Percentiles rank a stretch among this genome's conserved stretches.
Conservation (phyloP, 192 early-diverging fungal species). For the Rhizoclosmatium globosum region DNA sequence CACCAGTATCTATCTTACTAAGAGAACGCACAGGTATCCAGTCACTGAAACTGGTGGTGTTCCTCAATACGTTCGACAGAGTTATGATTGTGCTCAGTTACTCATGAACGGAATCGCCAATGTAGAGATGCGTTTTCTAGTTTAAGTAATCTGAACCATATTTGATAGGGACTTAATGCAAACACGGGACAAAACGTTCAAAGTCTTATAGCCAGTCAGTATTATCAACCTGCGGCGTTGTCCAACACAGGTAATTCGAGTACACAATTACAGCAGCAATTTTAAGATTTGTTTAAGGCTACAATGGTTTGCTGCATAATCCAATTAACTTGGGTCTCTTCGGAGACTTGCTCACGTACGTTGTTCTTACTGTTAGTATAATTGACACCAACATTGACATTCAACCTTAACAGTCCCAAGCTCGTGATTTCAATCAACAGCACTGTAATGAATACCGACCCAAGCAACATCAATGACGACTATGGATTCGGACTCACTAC, state of each 20-base stretch:
- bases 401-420: background rate
- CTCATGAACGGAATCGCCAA: slow-evolving; percentile 23
- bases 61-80: slow-evolving; percentile 15
- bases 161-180: background rate
- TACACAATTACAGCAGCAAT: background rate
- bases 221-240: slow-evolving; percentile 15
- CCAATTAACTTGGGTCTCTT: slow-evolving; percentile 20
- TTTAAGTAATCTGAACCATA: background rate
- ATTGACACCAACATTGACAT: background rate
- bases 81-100: slow-evolving; percentile 29
- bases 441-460: slow-evolving; percentile 10
- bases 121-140: slow-evolving; percentile 13
- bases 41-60: slow-evolving; percentile 10
- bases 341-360: slow-evolving; percentile 14
- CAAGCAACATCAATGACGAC: background rate
- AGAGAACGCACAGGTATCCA: background rate
- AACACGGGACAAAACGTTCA: slow-evolving; percentile 8
- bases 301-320: slow-evolving; percentile 25
- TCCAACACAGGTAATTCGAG: background rate
- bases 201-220: slow-evolving; percentile 17
- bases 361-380: background rate
- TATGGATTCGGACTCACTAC: slow-evolving; percentile 26
- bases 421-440: slow-evolving; percentile 18
- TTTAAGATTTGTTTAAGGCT: slow-evolving; percentile 2
- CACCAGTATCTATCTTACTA: background rate